These are phyloP conservation scores for Chlorella sp. DNA, from an alignment of 139 green algal genomes.

Conservation along the genomic window DNA sequence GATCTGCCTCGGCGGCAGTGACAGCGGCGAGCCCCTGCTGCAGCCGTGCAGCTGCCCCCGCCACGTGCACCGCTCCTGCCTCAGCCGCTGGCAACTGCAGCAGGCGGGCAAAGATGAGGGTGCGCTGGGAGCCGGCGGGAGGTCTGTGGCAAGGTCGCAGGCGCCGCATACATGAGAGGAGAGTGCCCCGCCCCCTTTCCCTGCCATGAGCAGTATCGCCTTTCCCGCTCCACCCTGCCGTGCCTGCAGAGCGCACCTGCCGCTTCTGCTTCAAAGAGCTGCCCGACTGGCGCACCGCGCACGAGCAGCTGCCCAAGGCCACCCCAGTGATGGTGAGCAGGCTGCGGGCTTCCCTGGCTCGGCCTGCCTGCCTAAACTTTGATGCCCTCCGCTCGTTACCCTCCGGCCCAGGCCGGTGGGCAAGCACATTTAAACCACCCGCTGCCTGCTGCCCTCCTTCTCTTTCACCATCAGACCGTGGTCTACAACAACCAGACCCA, in stretches of 20 bases:
- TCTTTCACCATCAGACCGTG: neutral
- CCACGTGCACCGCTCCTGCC: neutral
- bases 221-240: neutral
- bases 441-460: neutral
- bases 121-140: neutral
- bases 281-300: slow-evolving; percentile 45
- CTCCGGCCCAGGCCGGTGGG: too few species aligned
- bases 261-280: slow-evolving; percentile 56
- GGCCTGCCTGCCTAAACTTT: neutral
- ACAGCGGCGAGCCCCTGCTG: neutral
- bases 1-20: neutral
- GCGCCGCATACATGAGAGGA: too few species aligned
- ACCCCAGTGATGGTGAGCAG: neutral
- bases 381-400: too few species aligned
- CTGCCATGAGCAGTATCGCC: neutral
- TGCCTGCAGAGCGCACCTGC: slow-evolving; percentile 52
- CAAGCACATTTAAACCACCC: too few species aligned
- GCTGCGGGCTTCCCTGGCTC: neutral
- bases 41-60: neutral
- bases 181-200: neutral
- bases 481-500: neutral
- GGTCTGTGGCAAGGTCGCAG: neutral
- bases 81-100: slow-evolving; percentile 14
- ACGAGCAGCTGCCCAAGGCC: neutral
- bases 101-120: neutral